Evolutionary conservation across 2,329 filamentous ascomycete species (phyloP), one percentile per base, ranked within the genome.

Genomic region (Sporothrix phasma): DNA sequence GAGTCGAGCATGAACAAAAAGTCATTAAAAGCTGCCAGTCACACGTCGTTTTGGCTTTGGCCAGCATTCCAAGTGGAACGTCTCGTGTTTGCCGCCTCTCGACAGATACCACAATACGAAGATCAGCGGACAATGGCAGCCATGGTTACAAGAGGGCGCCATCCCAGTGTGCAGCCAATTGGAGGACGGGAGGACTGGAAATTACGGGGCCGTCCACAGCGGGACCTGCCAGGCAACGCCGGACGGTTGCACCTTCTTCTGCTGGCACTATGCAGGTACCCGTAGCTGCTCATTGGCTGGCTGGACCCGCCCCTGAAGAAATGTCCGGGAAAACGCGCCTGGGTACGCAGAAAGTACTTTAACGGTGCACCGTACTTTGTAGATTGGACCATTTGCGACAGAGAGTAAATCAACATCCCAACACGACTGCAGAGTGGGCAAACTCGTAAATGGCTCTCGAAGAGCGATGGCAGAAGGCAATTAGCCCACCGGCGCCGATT

Each of bases 231-330:
- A 51, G 59, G 26, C 47, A 63, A 56, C 34, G 51, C 6, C 19
- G 10, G 11, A 10, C 19, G 31, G 51, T 37, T 19, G 51, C 51
- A 56, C 51, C 31, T 56, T 56, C 59, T 5, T 47, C n/a, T 26
- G 41, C n/a, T 26, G 24, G n/a, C 46, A 22, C 24, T 37, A 56
- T 63, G 62, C 62, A 63, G 62, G 62, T 59, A 63, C 62, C 62
- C 43, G 51, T 11, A 2, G 29, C 41, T 7, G 15, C 41, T 59
- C 19, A 63, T 63, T 63, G 62, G 62, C 51, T 43, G 49, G 24
- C 49, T 56, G 37, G 29, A 54, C 49, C 61, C n/a, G 61, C 39
- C 19, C 43, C 43, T 19, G 37, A 39, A 39, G 46, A 59, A 29
- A 41, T 58, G 37, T 6, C 54, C 54, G 54, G 22, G 39, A 58